phyloP scores from a whole-genome alignment of 352 stramenopile species.

The Phytophthora syringae region DNA sequence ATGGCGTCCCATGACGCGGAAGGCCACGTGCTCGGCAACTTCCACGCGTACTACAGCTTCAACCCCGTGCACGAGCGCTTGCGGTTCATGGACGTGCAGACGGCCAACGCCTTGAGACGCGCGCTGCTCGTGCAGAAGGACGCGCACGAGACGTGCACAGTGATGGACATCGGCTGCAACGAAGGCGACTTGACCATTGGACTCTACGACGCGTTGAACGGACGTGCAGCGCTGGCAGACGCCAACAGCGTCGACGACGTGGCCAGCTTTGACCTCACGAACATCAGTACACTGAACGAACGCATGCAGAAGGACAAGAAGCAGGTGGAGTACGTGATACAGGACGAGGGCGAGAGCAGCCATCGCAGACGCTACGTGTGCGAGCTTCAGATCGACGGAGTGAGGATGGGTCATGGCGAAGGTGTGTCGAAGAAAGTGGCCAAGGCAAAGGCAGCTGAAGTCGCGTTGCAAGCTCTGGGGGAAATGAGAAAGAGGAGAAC shows the following conservation, averaged over 20 bases:
- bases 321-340: conserved; percentile 62
- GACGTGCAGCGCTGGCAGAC: conserved; percentile 17
- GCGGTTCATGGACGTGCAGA: conserved; percentile 70
- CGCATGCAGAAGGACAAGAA: conserved; percentile 70
- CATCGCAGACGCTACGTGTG: conserved; percentile 71
- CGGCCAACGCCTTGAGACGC: conserved; percentile 45
- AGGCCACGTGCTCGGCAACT: conserved; percentile 84
- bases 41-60: conserved; percentile 89
- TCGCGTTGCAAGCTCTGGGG: conserved; percentile 40
- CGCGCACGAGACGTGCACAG: conserved; percentile 33
- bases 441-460: conserved; percentile 73
- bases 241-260: conserved; percentile 39
- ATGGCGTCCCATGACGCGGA: conserved; percentile 50
- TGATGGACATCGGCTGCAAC: conserved; percentile 87
- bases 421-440: conserved; percentile 86
- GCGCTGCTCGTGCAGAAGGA: conserved; percentile 42
- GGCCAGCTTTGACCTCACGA: conserved; percentile 55
- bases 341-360: conserved; percentile 57
- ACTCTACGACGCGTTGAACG: conserved; percentile 66
- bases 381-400: conserved; percentile 60
- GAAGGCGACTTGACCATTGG: conserved; percentile 84
- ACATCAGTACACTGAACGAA: conserved; percentile 75
- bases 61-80: conserved; percentile 77
- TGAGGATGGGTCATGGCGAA: conserved; percentile 53
- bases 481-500: conserved; percentile 13